Conservation (phyloP, 768 basidiomycete genomes). For the Asterophora lycoperdoides region DNA sequence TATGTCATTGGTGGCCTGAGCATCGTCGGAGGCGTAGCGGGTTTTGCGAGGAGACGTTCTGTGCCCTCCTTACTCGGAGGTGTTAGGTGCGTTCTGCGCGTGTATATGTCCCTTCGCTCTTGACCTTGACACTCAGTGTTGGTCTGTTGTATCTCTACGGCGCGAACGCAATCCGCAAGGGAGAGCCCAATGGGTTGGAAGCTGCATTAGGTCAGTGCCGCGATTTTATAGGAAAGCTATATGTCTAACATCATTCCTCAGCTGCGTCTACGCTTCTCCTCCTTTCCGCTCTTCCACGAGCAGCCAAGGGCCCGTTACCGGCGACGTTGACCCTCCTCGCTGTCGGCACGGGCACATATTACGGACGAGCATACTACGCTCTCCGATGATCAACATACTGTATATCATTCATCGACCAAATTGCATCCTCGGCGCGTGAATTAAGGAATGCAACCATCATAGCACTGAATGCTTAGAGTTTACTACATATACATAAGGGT, state of each 20-base stretch:
- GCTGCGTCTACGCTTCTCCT: slow-evolving; percentile 75
- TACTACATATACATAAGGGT: too few species aligned
- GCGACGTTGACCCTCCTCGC: slow-evolving; percentile 58
- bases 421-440: too few species aligned
- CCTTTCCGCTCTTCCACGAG: slow-evolving; percentile 69
- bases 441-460: too few species aligned
- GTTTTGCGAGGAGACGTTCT: slow-evolving; percentile 67
- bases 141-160: slow-evolving; percentile 78
- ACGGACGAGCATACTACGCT: slow-evolving; percentile 54
- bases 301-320: slow-evolving; percentile 73
- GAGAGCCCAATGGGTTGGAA: slow-evolving; percentile 70
- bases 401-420: background rate
- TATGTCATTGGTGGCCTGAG: slow-evolving; percentile 75
- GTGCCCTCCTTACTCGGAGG: slow-evolving; percentile 83
- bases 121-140: slow-evolving; percentile 49
- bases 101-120: too few species aligned
- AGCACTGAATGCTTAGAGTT: too few species aligned
- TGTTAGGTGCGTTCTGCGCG: slow-evolving; percentile 65
- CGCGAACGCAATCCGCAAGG: slow-evolving; percentile 69
- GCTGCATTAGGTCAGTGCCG: slow-evolving; percentile 63
- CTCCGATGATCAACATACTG: slow-evolving; percentile 22
- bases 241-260: slow-evolving; percentile 21
- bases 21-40: slow-evolving; percentile 71
- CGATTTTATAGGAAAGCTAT: slow-evolving; percentile 1
- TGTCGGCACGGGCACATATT: slow-evolving; percentile 59